Evolutionary conservation across 1,284 basidiomycete genomes (phyloP).

Genomic region (Anthracocystis panici-leucophaei): DNA sequence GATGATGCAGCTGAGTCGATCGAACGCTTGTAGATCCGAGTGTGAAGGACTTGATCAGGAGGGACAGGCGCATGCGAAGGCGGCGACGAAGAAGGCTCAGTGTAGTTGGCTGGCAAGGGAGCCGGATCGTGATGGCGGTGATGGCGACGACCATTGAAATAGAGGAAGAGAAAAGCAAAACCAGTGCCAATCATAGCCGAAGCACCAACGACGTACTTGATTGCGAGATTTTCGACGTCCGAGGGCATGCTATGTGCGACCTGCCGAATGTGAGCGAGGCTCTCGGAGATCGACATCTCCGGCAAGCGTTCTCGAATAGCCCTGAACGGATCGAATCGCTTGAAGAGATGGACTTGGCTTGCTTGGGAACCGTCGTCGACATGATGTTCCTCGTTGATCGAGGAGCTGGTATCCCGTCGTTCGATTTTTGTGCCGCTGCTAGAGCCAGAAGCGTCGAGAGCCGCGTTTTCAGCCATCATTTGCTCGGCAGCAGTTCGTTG

Average conservation of each 20-base stretch:
- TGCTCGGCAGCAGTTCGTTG: conserved; percentile 11
- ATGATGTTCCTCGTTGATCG: no score
- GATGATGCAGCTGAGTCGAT: not conserved
- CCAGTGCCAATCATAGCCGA: conserved; percentile 4
- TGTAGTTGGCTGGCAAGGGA: not conserved
- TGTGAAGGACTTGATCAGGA: conserved; percentile 1
- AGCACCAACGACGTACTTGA: conserved; percentile 8
- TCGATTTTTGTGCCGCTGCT: not conserved
- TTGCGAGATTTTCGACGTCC: not conserved
- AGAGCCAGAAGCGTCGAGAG: conserved; percentile 4
- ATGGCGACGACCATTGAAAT: not conserved
- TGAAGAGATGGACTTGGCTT: not conserved
- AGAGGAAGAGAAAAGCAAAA: conserved; percentile 1
- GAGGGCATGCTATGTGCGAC: not conserved
- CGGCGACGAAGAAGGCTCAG: not conserved
- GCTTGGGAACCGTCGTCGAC: not conserved
- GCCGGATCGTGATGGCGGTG: not conserved
- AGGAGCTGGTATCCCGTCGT: not conserved
- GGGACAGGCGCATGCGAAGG: not conserved
- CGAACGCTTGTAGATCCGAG: not conserved
- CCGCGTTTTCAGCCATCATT: conserved; percentile 3
- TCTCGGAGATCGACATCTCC: not conserved
- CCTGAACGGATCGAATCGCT: conserved; percentile 10
- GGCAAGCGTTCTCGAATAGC: not conserved
- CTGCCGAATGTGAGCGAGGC: not conserved